These are phyloP conservation scores for Silene noctiflora DNA, from an alignment of 179 eudicot species.

Conservation along the genomic window DNA sequence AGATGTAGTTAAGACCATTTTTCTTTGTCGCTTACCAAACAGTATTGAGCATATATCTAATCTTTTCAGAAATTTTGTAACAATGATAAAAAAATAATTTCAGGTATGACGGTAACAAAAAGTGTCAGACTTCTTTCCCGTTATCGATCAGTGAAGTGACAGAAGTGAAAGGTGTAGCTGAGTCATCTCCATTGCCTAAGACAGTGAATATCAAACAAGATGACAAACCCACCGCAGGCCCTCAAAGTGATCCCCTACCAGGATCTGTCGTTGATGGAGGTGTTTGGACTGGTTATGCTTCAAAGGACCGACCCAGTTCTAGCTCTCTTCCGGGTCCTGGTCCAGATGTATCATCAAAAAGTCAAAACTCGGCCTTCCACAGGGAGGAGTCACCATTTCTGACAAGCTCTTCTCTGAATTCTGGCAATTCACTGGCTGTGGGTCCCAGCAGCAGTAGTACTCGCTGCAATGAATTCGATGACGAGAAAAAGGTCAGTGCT, in stretches of 20 bases:
- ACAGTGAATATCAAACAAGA: conserved; percentile 13
- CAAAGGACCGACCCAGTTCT: conserved; percentile 27
- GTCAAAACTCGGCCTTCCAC: conserved; percentile 23
- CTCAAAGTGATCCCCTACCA: conserved; percentile 27
- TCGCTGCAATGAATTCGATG: conserved; percentile 21
- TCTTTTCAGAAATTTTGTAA: not conserved
- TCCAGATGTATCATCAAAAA: conserved; percentile 8
- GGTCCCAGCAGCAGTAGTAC: conserved; percentile 31
- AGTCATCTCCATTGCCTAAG: conserved; percentile 16
- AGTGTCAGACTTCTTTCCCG: conserved; percentile 21
- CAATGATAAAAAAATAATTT: not conserved
- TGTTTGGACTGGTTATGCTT: conserved; percentile 21
- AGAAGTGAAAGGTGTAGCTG: conserved; percentile 22
- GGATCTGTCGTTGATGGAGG: conserved; percentile 23
- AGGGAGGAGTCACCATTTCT: conserved; percentile 37
- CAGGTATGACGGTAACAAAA: conserved; percentile 43
- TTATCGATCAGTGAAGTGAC: conserved; percentile 18
- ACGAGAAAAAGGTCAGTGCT: conserved; percentile 24
- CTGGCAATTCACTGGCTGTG: conserved; percentile 27
- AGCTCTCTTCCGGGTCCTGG: conserved; percentile 17
- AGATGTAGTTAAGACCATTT: too few species aligned
- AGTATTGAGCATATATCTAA: not conserved
- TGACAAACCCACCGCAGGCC: conserved; percentile 18
- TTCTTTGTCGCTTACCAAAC: too few species aligned
- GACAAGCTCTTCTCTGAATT: conserved; percentile 33